Conservation (phyloP, 345 rosid species). For the Rhodamnia rubescens region DNA sequence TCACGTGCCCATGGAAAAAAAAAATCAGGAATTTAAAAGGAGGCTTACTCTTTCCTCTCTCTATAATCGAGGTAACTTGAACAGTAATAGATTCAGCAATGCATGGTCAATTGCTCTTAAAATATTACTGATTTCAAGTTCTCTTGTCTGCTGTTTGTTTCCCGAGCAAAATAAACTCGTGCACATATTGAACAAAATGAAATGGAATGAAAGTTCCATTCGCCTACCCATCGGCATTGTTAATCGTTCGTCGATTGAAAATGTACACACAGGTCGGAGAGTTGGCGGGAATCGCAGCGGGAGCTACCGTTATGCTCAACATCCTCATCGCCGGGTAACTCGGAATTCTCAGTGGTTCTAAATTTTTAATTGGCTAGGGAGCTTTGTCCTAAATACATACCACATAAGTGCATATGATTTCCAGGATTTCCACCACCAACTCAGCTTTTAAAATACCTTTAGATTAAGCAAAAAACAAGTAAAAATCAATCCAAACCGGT, state of each 20-base stretch:
- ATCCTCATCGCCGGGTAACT: constrained; percentile 77
- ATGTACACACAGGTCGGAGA: constrained; percentile 52
- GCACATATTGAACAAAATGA: not conserved
- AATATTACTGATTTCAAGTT: not conserved
- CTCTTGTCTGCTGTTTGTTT: not conserved
- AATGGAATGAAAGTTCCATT: not conserved
- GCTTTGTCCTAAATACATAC: not conserved
- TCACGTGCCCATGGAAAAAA: not conserved
- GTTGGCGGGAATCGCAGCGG: constrained; percentile 85
- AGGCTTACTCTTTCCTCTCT: not conserved
- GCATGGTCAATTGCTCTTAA: not conserved
- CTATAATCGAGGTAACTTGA: not conserved
- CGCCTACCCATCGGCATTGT: not conserved
- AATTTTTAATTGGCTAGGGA: not conserved
- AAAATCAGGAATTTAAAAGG: not conserved
- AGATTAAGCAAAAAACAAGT: not conserved
- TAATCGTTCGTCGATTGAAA: not conserved
- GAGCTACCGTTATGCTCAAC: constrained; percentile 91
- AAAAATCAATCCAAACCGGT: not conserved
- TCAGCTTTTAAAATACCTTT: not conserved
- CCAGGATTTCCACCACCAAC: not conserved
- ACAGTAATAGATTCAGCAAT: not conserved
- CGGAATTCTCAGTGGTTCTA: not conserved
- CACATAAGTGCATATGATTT: not conserved
- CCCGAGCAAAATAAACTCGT: not conserved